Evolutionary conservation across 208 protist genomes (phyloP), one percentile per base, ranked within the genome.

Genomic region (Trypanosoma caninum): DNA sequence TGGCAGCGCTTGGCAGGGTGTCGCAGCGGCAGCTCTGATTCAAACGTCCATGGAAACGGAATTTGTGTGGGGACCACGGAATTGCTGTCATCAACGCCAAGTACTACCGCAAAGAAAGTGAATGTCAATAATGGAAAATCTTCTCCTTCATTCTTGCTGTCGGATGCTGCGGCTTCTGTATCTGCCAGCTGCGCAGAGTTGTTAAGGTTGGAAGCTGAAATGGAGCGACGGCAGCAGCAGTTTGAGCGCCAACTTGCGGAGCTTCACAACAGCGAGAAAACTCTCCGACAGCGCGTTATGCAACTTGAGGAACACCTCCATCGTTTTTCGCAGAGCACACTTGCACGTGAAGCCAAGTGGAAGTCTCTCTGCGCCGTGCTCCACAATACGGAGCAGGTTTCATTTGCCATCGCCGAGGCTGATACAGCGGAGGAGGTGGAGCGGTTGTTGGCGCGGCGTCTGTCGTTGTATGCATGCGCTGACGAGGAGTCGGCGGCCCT

Each of bases 331-430:
- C 55, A 65, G 40, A 65, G 67, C 6, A 57, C 70, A 10, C 56
- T 53, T 23, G 61, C 38, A 16, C 78, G 85, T 2, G 85, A 92
- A 60, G 52, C 37, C 23, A 55, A 65, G 56, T 92, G 85, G 85
- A 76, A 78, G 25, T 58, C 61, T 13, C 77, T 92, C 14, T 92
- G 82, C 42, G 68, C 70, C 1, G 55, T 66, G 14, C 50, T 92
- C 18, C 80, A 87, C 59, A 65, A 68, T 25, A 82, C 77, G 2
- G 85, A 87, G 69, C 73, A 82, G 50, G 37, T 70, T 2, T 83
- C 82, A 18, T 82, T 83, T 66, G 37, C 44, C 20, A 63, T 89
- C 13, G 67, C 71, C 3, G 70, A 75, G 6, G 75, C 76, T 38
- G 55, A 76, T 9, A 65, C 55, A 3, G 59, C 54, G 22, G 52